phyloP scores from a whole-genome alignment of 306 rosid species.

The Prunus mongolica region DNA sequence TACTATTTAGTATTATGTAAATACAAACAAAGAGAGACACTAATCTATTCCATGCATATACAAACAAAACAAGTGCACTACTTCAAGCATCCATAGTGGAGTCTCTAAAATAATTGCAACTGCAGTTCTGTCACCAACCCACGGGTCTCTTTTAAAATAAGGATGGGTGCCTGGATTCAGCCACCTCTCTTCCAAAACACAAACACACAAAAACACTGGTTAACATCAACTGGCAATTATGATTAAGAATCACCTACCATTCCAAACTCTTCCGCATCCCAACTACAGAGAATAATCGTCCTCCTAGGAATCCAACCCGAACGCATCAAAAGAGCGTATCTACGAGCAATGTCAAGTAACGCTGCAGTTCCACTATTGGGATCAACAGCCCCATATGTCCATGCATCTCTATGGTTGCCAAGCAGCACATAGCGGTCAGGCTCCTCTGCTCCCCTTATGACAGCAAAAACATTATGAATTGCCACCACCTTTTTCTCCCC shows the following conservation, averaged over 20 bases:
- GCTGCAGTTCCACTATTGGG: slow-evolving; percentile 97
- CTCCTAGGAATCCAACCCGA: slow-evolving; percentile 81
- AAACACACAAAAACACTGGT: not conserved
- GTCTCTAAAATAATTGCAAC: not conserved
- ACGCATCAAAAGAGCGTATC: slow-evolving; percentile 52
- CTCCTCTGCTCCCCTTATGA: slow-evolving; percentile 77
- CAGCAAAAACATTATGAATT: slow-evolving; percentile 74
- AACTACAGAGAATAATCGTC: slow-evolving; percentile 45
- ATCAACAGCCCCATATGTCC: slow-evolving; percentile 96
- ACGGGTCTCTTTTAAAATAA: not conserved
- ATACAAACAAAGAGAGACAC: not conserved
- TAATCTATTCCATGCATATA: not conserved
- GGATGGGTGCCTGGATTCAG: not conserved
- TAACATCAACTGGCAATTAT: not conserved
- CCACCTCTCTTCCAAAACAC: not conserved
- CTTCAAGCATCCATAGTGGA: not conserved
- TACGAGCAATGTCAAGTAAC: slow-evolving; percentile 84
- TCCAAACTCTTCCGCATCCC: slow-evolving; percentile 51
- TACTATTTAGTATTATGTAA: not conserved
- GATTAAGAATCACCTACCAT: slow-evolving; percentile 29
- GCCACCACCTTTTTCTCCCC: slow-evolving; percentile 73
- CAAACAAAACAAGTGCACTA: not conserved
- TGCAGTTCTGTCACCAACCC: not conserved
- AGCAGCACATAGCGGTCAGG: slow-evolving; percentile 88
- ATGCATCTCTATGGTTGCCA: slow-evolving; percentile 97